Percentiles rank a stretch among this genome's conserved stretches.
Evolutionary conservation across 2,329 filamentous ascomycete species (phyloP).

Genomic region (Epichloe brachyelytri): DNA sequence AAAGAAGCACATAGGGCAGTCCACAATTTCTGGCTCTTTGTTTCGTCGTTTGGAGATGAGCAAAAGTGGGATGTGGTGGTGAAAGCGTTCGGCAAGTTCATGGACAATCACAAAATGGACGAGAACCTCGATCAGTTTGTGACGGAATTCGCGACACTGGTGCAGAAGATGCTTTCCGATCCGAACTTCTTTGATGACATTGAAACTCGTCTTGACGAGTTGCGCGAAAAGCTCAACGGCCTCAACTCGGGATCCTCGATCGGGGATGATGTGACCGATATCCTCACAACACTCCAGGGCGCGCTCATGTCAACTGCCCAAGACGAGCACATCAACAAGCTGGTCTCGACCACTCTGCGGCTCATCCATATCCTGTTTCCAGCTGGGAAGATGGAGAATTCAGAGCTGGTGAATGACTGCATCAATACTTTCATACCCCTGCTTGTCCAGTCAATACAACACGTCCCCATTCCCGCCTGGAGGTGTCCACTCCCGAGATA

Average conservation of each 20-base stretch:
- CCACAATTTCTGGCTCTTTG: conserved; percentile 65
- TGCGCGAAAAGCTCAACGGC: conserved; percentile 45
- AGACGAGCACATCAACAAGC: conserved; percentile 58
- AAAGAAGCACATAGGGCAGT: conserved; percentile 61
- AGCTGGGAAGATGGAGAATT: conserved; percentile 48
- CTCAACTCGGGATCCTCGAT: conserved; percentile 55
- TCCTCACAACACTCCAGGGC: conserved; percentile 54
- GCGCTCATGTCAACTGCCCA: conserved; percentile 56
- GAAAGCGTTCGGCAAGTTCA: conserved; percentile 51
- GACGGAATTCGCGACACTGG: conserved; percentile 55
- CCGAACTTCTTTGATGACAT: conserved; percentile 74
- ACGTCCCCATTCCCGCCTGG: conserved; percentile 80
- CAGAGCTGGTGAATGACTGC: conserved; percentile 60
- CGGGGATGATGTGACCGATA: conserved; percentile 56
- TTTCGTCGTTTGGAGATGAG: conserved; percentile 66
- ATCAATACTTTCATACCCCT: conserved; percentile 72
- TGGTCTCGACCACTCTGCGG: conserved; percentile 53
- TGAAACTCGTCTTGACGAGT: conserved; percentile 38
- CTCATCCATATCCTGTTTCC: conserved; percentile 61
- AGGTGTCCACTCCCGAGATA: conserved; percentile 69
- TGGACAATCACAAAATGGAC: conserved; percentile 63
- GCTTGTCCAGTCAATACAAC: conserved; percentile 65
- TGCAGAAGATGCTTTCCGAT: conserved; percentile 74
- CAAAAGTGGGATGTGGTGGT: conserved; percentile 67
- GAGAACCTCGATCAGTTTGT: conserved; percentile 73